Percentiles rank a stretch among this genome's conserved stretches.
Evolutionary conservation across 1,139 yeast species (phyloP).

Genomic region (Debaryomycetaceae sp.): DNA sequence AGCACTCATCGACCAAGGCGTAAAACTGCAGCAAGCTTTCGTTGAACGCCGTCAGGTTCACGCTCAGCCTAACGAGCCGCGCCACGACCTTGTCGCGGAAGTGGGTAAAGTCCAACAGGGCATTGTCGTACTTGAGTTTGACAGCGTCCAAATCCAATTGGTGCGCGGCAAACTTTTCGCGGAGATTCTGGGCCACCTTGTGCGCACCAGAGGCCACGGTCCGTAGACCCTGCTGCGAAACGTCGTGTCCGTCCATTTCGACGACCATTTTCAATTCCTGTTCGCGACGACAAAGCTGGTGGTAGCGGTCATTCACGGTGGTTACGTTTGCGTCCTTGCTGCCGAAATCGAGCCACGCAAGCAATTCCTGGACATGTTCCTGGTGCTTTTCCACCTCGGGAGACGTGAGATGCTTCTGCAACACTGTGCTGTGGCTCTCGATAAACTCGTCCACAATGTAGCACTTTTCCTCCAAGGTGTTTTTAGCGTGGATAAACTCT

Average conservation of each 20-base stretch:
- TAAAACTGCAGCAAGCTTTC: background rate
- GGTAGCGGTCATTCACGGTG: conserved; percentile 22
- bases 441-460: conserved; percentile 46
- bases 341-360: conserved; percentile 78
- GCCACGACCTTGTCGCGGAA: background rate
- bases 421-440: conserved; percentile 35
- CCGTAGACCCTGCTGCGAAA: background rate
- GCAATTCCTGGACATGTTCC: conserved; percentile 30
- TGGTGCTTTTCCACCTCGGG: conserved; percentile 17
- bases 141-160: conserved; percentile 2
- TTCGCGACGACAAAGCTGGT: conserved; percentile 6
- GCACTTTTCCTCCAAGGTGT: conserved; percentile 45
- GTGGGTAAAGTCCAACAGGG: background rate
- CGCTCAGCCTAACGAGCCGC: background rate
- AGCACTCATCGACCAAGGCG: conserved; percentile 5
- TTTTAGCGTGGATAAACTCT: conserved; percentile 40
- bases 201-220: background rate
- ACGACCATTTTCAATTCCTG: background rate
- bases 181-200: background rate
- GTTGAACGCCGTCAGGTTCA: background rate
- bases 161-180: conserved; percentile 1
- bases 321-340: conserved; percentile 43
- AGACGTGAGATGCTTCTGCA: conserved; percentile 23
- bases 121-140: conserved; percentile 9
- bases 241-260: background rate